These are phyloP conservation scores for Neofusicoccum kwambonambiense DNA, from an alignment of 2,329 filamentous ascomycete genomes.

Conservation along the genomic window DNA sequence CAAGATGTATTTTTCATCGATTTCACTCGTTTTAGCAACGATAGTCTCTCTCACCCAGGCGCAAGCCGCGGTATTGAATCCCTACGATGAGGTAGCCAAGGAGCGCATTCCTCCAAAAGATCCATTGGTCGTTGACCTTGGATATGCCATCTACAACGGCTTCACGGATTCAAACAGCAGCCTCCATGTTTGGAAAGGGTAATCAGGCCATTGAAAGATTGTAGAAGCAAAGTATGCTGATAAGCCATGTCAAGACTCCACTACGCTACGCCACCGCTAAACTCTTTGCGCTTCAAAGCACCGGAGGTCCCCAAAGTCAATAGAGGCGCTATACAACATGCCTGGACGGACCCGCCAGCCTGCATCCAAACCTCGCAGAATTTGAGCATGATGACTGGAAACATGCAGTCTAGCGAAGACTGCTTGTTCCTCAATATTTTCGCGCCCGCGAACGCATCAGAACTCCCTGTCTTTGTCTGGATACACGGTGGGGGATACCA, in stretches of 20 bases:
- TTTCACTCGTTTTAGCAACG: no score
- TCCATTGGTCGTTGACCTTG: slow-evolving; percentile 22
- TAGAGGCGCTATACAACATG: background rate
- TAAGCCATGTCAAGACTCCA: background rate
- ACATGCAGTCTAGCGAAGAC: slow-evolving; percentile 45
- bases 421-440: slow-evolving; percentile 62
- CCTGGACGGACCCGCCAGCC: background rate
- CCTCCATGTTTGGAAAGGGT: slow-evolving; percentile 26
- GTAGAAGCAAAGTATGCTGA: no score
- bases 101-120: no score
- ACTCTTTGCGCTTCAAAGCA: background rate
- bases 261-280: background rate
- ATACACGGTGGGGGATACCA: slow-evolving; percentile 64
- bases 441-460: slow-evolving; percentile 32
- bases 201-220: no score
- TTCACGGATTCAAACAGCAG: slow-evolving; percentile 21
- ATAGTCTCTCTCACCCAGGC: no score
- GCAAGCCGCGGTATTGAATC: no score
- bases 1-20: no score
- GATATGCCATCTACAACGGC: slow-evolving; percentile 26
- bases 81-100: no score
- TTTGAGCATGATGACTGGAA: background rate
- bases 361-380: background rate
- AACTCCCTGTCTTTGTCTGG: slow-evolving; percentile 57
- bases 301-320: background rate